These are phyloP conservation scores for Xylariaceae sp. DNA, from an alignment of 2,329 filamentous ascomycete genomes.

Conservation along the genomic window DNA sequence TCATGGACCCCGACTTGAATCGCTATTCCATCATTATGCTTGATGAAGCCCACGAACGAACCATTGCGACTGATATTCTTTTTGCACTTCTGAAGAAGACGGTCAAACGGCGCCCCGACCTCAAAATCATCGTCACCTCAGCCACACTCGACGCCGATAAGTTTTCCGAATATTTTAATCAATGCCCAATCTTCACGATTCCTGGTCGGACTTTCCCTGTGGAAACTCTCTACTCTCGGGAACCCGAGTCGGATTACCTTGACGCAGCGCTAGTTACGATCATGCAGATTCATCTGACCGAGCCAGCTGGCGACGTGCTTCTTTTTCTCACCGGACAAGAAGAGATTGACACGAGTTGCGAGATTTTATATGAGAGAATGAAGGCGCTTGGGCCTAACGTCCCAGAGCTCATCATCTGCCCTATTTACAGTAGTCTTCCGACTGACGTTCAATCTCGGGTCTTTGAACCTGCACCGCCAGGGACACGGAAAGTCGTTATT, in stretches of 20 bases:
- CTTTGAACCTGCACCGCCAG: constrained; percentile 86
- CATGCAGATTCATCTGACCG: constrained; percentile 96
- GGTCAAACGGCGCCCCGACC: constrained; percentile 74
- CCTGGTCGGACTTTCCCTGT: constrained; percentile 94
- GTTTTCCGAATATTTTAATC: constrained; percentile 93
- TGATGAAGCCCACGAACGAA: constrained; percentile 96
- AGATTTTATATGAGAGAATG: constrained; percentile 92
- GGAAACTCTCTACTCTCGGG: constrained; percentile 89
- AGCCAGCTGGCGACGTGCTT: constrained; percentile 90
- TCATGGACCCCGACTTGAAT: constrained; percentile 83
- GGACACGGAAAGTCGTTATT: constrained; percentile 89
- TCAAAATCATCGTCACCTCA: constrained; percentile 95
- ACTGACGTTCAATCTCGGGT: constrained; percentile 92
- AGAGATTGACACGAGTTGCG: constrained; percentile 93
- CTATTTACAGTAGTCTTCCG: constrained; percentile 92
- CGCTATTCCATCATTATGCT: constrained; percentile 97
- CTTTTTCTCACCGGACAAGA: constrained; percentile 96
- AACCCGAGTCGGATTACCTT: constrained; percentile 93
- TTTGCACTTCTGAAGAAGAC: constrained; percentile 95
- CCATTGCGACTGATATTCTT: constrained; percentile 86
- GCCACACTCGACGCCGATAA: constrained; percentile 96
- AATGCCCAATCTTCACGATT: constrained; percentile 94
- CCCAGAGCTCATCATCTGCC: constrained; percentile 86
- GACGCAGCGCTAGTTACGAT: constrained; percentile 92
- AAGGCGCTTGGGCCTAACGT: constrained; percentile 88